Percentiles rank a stretch among this genome's conserved stretches.
Evolutionary conservation across 805 yeast genomes (phyloP).

Genomic region (Lipomyces sp.): DNA sequence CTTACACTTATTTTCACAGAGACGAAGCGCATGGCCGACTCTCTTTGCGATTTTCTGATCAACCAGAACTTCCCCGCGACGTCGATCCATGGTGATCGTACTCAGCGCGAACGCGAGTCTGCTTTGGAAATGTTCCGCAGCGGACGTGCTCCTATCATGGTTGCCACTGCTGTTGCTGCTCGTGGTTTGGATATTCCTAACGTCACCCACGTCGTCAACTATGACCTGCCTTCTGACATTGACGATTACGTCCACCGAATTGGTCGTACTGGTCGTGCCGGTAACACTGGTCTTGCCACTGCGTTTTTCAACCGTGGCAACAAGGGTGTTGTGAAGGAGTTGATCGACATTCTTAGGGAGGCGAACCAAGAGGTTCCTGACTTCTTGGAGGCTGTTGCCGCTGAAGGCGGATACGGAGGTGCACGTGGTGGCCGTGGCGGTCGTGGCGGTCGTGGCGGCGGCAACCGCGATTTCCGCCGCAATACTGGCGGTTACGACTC

Average conservation of each 20-base stretch:
- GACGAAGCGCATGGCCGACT: conserved; percentile 98
- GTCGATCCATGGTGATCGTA: conserved; percentile 98
- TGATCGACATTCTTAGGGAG: conserved; percentile 81
- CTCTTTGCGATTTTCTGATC: conserved; percentile 85
- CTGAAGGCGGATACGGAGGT: conserved; percentile 67
- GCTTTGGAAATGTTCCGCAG: conserved; percentile 91
- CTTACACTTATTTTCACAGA: conserved; percentile 94
- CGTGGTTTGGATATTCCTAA: conserved; percentile 99
- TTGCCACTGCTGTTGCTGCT: conserved; percentile 99
- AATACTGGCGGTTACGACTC: conserved; percentile 37
- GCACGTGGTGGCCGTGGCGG: conserved; percentile 47
- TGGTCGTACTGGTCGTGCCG: conserved; percentile 99
- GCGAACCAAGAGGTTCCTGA: conserved; percentile 98
- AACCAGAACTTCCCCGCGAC: conserved; percentile 92
- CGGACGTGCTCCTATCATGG: conserved; percentile 90
- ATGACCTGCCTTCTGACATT: conserved; percentile 92
- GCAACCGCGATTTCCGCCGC: conserved; percentile 54
- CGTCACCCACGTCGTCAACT: conserved; percentile 96
- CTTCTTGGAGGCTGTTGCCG: conserved; percentile 73
- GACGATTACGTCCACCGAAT: conserved; percentile 99
- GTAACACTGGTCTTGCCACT: conserved; percentile 97
- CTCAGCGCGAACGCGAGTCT: conserved; percentile 96
- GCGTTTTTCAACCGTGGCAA: conserved; percentile 97
- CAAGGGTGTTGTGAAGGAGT: conserved; percentile 81
- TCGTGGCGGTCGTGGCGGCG: conserved; percentile 39